A percentile compares a stretch with the other conserved stretches of the same genome.
phyloP scores from a whole-genome alignment of 352 stramenopile genomes.

The Phytophthora syringae region DNA sequence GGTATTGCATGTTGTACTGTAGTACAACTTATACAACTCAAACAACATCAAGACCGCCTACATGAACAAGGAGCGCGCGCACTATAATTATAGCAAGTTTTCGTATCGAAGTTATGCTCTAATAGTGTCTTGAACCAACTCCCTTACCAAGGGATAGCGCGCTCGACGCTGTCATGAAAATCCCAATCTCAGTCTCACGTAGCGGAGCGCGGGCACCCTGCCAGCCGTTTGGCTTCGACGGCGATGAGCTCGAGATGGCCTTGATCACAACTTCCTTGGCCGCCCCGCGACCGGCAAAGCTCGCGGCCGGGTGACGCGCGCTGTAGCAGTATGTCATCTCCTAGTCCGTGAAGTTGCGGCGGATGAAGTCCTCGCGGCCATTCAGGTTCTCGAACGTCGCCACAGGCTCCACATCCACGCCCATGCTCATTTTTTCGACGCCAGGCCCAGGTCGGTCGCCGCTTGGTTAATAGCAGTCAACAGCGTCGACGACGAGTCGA shows the following conservation, averaged over 20 bases:
- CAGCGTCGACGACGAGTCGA: conserved; percentile 50
- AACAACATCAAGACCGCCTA: no score
- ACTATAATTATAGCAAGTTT: no score
- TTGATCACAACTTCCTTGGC: conserved; percentile 92
- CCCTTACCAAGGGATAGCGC: no score
- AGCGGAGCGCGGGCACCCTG: conserved; percentile 73
- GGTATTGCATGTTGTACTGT: no score
- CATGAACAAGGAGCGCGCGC: no score
- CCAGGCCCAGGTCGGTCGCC: conserved; percentile 56
- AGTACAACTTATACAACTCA: no score
- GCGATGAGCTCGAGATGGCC: conserved; percentile 82
- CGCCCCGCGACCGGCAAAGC: conserved; percentile 88
- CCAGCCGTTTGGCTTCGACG: conserved; percentile 74
- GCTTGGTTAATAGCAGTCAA: conserved; percentile 63
- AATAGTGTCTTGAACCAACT: no score
- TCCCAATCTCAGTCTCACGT: conserved; percentile 89
- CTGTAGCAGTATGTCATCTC: conserved; percentile 89
- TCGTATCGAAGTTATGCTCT: no score
- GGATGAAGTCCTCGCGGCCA: conserved; percentile 83
- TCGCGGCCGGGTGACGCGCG: conserved; percentile 76
- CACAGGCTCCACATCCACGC: conserved; percentile 86
- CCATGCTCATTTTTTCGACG: conserved; percentile 66
- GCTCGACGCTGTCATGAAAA: conserved; percentile 80
- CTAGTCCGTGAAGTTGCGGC: conserved; percentile 89
- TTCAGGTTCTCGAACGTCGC: conserved; percentile 84